Conservation (phyloP, 192 early-diverging fungal species). For the Coemansia sp. region DNA sequence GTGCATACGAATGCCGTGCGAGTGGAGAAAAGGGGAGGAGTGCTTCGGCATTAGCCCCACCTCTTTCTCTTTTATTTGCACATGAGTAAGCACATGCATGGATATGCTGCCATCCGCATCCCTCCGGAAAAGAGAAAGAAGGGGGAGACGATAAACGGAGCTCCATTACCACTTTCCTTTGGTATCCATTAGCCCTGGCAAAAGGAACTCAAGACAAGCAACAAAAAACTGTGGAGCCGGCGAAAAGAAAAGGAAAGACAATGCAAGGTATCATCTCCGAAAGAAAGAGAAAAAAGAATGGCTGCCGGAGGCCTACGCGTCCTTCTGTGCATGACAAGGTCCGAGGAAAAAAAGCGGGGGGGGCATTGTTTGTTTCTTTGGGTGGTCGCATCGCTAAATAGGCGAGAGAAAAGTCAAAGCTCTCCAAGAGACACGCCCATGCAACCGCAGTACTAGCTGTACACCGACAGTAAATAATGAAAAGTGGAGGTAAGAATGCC, state of each 20-base stretch:
- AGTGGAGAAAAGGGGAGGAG: background rate
- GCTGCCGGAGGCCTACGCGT: too few species aligned
- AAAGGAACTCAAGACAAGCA: background rate
- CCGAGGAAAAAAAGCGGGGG: background rate
- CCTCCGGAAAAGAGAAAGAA: background rate
- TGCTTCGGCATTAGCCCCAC: background rate
- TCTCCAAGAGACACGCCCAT: background rate
- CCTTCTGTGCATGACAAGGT: too few species aligned
- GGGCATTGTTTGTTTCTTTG: background rate
- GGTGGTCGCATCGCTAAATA: background rate
- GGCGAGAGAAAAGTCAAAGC: background rate
- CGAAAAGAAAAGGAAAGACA: too few species aligned
- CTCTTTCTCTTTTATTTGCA: background rate
- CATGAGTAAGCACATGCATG: slow-evolving; percentile 7
- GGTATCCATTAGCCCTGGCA: background rate
- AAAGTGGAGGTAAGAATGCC: background rate
- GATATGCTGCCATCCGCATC: background rate
- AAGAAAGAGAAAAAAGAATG: too few species aligned
- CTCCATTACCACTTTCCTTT: too few species aligned
- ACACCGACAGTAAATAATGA: background rate
- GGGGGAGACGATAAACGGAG: background rate
- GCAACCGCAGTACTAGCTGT: background rate
- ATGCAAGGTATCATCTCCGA: too few species aligned
- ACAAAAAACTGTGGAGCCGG: background rate
- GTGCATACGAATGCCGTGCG: background rate